Conservation (phyloP, 495 filamentous ascomycete species). For the Neurospora terricola region DNA sequence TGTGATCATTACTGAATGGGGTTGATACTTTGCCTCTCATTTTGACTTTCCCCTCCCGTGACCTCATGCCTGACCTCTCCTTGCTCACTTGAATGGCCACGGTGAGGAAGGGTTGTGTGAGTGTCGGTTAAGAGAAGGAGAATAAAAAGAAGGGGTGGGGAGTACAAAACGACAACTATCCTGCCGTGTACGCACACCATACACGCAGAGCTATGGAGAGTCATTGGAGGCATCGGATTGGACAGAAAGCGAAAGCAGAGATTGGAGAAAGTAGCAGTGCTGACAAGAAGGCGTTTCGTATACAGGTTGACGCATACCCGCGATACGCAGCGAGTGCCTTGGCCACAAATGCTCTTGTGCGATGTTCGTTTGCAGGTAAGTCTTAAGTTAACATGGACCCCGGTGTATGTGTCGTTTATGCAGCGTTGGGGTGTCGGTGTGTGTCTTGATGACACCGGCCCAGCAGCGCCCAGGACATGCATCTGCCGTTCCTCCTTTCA, state of each 20-base stretch:
- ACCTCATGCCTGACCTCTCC: neutral
- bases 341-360: conserved; percentile 78
- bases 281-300: conserved; percentile 13
- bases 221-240: conserved; percentile 8
- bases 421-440: neutral
- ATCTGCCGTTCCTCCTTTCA: conserved; percentile 34
- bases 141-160: neutral
- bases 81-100: neutral
- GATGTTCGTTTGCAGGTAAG: conserved; percentile 74
- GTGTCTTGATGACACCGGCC: neutral
- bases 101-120: neutral
- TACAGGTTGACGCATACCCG: conserved; percentile 77
- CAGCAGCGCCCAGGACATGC: neutral
- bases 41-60: neutral
- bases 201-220: neutral
- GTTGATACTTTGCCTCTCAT: neutral
- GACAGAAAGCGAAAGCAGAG: conserved; percentile 7
- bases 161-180: neutral
- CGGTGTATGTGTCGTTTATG: neutral
- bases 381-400: conserved; percentile 29
- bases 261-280: conserved; percentile 3
- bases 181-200: neutral
- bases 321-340: conserved; percentile 79
- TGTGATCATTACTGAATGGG: neutral
- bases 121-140: neutral